These are phyloP conservation scores for Magnaporthiopsis incrustans DNA, from an alignment of 2,329 filamentous ascomycete genomes.

Conservation along the genomic window DNA sequence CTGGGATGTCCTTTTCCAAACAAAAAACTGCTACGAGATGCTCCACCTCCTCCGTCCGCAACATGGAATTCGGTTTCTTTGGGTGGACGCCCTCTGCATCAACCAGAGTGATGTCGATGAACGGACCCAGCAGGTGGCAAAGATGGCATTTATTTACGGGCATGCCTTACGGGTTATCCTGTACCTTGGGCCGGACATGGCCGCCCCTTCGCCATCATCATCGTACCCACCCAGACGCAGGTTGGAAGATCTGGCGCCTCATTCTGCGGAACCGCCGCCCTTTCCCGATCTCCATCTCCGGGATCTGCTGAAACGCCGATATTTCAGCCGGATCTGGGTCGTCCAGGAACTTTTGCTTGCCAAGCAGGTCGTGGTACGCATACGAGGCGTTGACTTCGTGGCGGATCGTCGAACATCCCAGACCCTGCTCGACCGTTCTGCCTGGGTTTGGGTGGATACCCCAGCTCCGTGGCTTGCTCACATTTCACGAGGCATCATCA, in stretches of 20 bases:
- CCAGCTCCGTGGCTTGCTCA: too few relatives aligned
- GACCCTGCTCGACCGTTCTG: too few relatives aligned
- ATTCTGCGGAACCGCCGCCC: too few relatives aligned
- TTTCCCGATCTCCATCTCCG: neutral
- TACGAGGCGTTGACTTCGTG: slow-evolving; percentile 1
- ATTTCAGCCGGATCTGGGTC: slow-evolving; percentile 11
- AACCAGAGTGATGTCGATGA: slow-evolving; percentile 16
- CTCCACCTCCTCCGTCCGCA: slow-evolving; percentile 13
- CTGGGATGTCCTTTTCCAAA: slow-evolving; percentile 21
- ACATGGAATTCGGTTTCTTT: slow-evolving; percentile 10
- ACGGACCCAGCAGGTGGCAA: slow-evolving; percentile 15
- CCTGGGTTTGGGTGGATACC: too few relatives aligned
- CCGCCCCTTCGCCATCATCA: neutral
- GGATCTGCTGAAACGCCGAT: neutral
- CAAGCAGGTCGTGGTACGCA: neutral
- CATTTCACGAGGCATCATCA: too few relatives aligned
- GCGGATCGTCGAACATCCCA: neutral
- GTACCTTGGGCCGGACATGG: slow-evolving; percentile 10
- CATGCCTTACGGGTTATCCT: slow-evolving; percentile 6
- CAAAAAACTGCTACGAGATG: slow-evolving; percentile 20
- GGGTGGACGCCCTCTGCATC: slow-evolving; percentile 16
- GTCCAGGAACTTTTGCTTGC: slow-evolving; percentile 10
- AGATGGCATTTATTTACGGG: slow-evolving; percentile 15
- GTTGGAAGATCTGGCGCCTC: too few relatives aligned
- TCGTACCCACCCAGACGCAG: too few relatives aligned